Evolutionary conservation across 139 green algal genomes (phyloP).

Genomic region (Mesotaenium endlicherianum): DNA sequence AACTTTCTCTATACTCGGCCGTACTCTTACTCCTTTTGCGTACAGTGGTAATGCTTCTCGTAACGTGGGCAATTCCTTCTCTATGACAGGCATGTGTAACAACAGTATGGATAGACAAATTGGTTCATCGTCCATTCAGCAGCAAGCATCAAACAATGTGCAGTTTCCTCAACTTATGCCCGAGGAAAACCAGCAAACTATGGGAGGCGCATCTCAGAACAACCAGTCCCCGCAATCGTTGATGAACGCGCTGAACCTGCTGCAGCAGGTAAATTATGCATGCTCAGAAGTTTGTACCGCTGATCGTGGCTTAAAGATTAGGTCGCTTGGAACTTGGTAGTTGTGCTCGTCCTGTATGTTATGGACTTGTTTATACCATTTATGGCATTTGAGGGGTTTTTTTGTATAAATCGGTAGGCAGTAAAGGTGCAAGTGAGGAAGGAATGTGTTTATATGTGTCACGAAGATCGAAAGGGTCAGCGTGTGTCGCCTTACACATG

Average conservation of each 20-base stretch:
- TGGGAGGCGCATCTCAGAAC: too few relatives aligned
- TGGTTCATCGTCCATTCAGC: too few relatives aligned
- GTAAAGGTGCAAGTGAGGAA: neutral
- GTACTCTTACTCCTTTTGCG: too few relatives aligned
- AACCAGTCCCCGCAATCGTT: constrained; percentile 8
- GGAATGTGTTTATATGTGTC: neutral
- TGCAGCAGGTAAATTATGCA: constrained; percentile 13
- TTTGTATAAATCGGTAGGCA: neutral
- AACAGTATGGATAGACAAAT: too few relatives aligned
- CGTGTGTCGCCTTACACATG: neutral
- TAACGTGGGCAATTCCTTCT: too few relatives aligned
- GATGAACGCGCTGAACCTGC: constrained; percentile 39
- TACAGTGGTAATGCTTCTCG: too few relatives aligned
- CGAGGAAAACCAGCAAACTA: too few relatives aligned
- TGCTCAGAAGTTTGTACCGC: neutral
- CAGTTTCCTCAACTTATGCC: too few relatives aligned
- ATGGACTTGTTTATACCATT: neutral
- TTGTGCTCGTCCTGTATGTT: neutral
- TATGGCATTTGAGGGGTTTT: neutral
- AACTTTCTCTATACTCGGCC: too few relatives aligned
- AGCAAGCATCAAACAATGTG: too few relatives aligned
- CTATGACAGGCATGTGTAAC: too few relatives aligned
- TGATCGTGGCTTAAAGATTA: neutral
- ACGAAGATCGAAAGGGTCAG: neutral
- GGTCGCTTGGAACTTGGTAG: neutral